These are phyloP conservation scores for Clonostachys solani DNA, from an alignment of 2,329 filamentous ascomycete genomes.

Conservation along the genomic window DNA sequence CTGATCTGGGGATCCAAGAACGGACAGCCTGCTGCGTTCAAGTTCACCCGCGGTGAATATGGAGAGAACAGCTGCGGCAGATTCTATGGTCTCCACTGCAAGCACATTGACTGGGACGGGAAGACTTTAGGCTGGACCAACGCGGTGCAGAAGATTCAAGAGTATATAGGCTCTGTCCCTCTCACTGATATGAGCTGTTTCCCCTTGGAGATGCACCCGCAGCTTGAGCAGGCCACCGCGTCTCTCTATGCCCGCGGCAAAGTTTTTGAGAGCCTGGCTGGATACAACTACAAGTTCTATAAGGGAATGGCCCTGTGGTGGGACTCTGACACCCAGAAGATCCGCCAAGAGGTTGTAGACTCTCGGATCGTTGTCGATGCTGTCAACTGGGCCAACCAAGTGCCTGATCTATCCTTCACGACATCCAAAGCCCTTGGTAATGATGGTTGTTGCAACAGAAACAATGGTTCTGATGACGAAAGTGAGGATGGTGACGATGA, in stretches of 20 bases:
- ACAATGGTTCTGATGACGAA: too few species aligned
- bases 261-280: constrained; percentile 37
- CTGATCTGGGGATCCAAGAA: constrained; percentile 31
- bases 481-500: not conserved
- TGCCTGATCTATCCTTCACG: constrained; percentile 19
- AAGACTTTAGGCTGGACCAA: constrained; percentile 35
- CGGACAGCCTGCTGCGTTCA: constrained; percentile 30
- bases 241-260: constrained; percentile 33
- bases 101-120: constrained; percentile 44
- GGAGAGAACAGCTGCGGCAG: constrained; percentile 27
- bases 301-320: constrained; percentile 27
- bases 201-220: constrained; percentile 37
- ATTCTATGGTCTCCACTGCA: constrained; percentile 29
- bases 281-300: constrained; percentile 43
- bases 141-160: constrained; percentile 25
- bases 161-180: constrained; percentile 36
- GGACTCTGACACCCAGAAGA: constrained; percentile 6
- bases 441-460: not conserved
- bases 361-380: constrained; percentile 23
- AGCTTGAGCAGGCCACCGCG: constrained; percentile 22
- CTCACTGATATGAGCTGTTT: constrained; percentile 38
- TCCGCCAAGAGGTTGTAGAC: constrained; percentile 17
- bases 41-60: constrained; percentile 30
- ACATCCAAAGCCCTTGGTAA: not conserved
- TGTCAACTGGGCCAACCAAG: constrained; percentile 20